Conservation (phyloP, 2,329 filamentous ascomycete genomes). For the Lachnellula occidentalis region DNA sequence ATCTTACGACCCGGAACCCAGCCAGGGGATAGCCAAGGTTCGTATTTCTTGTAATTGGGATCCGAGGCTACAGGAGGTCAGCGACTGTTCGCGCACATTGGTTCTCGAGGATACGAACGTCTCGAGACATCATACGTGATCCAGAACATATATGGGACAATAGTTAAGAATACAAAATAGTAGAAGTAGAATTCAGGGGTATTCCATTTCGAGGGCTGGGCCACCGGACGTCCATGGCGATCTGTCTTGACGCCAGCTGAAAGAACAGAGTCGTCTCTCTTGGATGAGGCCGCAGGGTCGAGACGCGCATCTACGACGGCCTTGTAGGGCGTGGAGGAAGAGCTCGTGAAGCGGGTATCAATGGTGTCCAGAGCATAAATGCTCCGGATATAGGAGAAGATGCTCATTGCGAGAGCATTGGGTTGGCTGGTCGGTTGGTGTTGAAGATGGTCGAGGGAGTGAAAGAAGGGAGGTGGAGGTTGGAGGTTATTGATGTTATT, state of each 20-base stretch:
- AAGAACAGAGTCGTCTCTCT: conserved; percentile 26
- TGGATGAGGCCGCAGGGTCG: conserved; percentile 35
- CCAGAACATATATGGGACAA: conserved; percentile 85
- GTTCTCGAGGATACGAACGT: conserved; percentile 47
- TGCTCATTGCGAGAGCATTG: conserved; percentile 26
- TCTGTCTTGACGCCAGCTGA: conserved; percentile 31
- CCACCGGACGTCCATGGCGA: conserved; percentile 40
- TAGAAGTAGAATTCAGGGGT: conserved; percentile 85
- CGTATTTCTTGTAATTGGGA: conserved; percentile 72
- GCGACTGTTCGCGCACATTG: not conserved
- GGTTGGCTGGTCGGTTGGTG: conserved; percentile 10
- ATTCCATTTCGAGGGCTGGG: conserved; percentile 69
- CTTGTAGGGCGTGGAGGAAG: conserved; percentile 63
- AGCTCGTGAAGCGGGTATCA: conserved; percentile 66
- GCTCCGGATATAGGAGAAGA: conserved; percentile 39
- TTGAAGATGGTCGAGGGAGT: not conserved
- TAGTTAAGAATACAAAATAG: conserved; percentile 58
- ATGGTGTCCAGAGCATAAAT: conserved; percentile 65
- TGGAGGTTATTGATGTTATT: not conserved
- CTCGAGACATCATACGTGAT: conserved; percentile 80
- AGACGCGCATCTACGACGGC: conserved; percentile 47
- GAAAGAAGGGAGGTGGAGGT: not conserved
- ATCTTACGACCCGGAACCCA: conserved; percentile 94
- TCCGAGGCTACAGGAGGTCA: conserved; percentile 58
- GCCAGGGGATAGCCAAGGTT: conserved; percentile 65